phyloP scores from a whole-genome alignment of 1,139 yeast genomes.

The Geotrichum fermentans region DNA sequence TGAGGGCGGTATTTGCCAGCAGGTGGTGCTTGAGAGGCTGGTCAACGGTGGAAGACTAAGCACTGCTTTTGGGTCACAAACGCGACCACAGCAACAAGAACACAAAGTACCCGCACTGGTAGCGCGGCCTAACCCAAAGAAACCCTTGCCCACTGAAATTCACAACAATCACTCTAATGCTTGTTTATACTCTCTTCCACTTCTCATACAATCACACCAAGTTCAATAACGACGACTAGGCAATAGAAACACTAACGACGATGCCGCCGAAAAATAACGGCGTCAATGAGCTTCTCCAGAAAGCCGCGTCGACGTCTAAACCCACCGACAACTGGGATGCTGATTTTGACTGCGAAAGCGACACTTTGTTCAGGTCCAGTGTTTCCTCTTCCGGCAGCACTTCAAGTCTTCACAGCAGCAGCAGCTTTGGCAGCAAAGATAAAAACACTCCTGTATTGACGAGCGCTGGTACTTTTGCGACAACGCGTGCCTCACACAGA shows the following conservation, averaged over 20 bases:
- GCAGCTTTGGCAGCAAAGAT: not conserved
- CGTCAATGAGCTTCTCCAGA: slow-evolving; percentile 9
- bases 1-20: too few relatives aligned
- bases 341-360: slow-evolving; percentile 19
- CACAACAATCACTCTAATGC: too few relatives aligned
- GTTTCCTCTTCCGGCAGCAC: slow-evolving; percentile 9
- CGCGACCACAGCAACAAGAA: too few relatives aligned
- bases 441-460: not conserved
- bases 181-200: too few relatives aligned
- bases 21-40: too few relatives aligned
- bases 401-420: not conserved
- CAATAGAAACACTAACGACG: not conserved
- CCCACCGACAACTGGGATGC: slow-evolving; percentile 19
- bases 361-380: slow-evolving; percentile 17
- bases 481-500: slow-evolving; percentile 6
- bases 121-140: too few relatives aligned
- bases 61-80: too few relatives aligned
- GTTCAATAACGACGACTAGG: too few relatives aligned
- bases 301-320: slow-evolving; percentile 8
- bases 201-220: too few relatives aligned
- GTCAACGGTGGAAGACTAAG: too few relatives aligned
- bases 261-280: slow-evolving; percentile 9
- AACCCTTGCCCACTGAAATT: too few relatives aligned
- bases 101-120: too few relatives aligned
- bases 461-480: not conserved